phyloP scores from a whole-genome alignment of 306 rosid species.

The Gynostemma pentaphyllum region DNA sequence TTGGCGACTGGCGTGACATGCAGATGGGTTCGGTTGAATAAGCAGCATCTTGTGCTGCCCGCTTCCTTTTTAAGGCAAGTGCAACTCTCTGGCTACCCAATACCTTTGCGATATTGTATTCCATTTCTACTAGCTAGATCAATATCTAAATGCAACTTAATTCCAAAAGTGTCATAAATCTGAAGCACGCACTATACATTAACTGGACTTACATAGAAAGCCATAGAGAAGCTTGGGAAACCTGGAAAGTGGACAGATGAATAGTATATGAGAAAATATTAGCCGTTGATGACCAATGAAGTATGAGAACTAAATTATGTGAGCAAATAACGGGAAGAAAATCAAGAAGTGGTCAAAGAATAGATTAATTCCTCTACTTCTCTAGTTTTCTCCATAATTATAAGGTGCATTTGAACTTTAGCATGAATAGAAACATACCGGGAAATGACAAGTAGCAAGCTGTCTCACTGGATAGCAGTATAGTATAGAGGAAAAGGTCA shows the following conservation, averaged over 20 bases:
- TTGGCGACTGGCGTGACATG: constrained; percentile 19
- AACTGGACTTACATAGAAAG: constrained; percentile 21
- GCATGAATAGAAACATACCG: neutral
- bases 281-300: neutral
- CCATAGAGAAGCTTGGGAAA: constrained; percentile 24
- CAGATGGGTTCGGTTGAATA: constrained; percentile 25
- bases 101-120: constrained; percentile 41
- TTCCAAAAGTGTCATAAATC: constrained; percentile 29
- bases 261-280: neutral
- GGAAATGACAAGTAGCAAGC: neutral
- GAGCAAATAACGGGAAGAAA: neutral
- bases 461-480: neutral
- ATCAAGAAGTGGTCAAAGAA: neutral
- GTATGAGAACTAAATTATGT: neutral
- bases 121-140: constrained; percentile 47
- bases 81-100: constrained; percentile 39
- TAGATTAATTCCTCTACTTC: neutral
- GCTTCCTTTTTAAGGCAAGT: constrained; percentile 41
- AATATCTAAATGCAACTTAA: constrained; percentile 37
- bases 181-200: constrained; percentile 20
- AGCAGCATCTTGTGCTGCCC: constrained; percentile 27
- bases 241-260: constrained; percentile 27
- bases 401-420: neutral
- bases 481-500: neutral
- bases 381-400: neutral